These are phyloP conservation scores for Scutellaria barbata DNA, from an alignment of 257 asterid genomes.

Conservation along the genomic window DNA sequence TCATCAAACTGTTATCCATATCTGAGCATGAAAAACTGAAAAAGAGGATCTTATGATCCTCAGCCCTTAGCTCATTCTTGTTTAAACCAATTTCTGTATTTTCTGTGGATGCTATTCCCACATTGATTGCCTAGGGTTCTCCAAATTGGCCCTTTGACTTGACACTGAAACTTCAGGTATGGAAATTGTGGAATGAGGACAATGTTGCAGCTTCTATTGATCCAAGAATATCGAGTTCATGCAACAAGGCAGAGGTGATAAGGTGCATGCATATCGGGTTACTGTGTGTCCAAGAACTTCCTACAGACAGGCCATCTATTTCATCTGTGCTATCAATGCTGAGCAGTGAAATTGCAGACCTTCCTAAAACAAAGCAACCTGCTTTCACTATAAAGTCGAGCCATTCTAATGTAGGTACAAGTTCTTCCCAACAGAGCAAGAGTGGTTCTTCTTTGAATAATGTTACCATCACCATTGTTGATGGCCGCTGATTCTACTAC, in stretches of 20 bases:
- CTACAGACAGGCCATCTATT: constrained; percentile 11
- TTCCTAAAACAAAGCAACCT: constrained; percentile 44
- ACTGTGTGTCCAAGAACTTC: background rate
- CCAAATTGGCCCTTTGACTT: background rate
- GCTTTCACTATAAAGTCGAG: constrained; percentile 33
- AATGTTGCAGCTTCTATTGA: constrained; percentile 32
- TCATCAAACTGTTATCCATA: background rate
- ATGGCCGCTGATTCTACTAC: background rate
- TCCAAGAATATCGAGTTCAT: constrained; percentile 32
- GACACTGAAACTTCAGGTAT: constrained; percentile 2
- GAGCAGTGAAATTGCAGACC: constrained; percentile 38
- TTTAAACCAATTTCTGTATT: no score
- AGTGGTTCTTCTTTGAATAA: background rate
- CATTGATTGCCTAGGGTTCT: background rate
- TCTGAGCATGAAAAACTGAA: background rate
- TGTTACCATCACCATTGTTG: background rate
- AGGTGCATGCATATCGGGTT: constrained; percentile 40
- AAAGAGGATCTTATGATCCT: background rate
- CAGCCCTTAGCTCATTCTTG: background rate
- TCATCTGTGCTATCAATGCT: constrained; percentile 8
- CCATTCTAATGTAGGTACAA: background rate
- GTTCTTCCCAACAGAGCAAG: background rate
- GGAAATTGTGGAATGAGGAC: constrained; percentile 41
- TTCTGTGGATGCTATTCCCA: background rate
- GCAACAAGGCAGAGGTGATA: constrained; percentile 33